These are phyloP conservation scores for Acanthamoeba castellanii DNA, from an alignment of 208 protist species.

Conservation along the genomic window DNA sequence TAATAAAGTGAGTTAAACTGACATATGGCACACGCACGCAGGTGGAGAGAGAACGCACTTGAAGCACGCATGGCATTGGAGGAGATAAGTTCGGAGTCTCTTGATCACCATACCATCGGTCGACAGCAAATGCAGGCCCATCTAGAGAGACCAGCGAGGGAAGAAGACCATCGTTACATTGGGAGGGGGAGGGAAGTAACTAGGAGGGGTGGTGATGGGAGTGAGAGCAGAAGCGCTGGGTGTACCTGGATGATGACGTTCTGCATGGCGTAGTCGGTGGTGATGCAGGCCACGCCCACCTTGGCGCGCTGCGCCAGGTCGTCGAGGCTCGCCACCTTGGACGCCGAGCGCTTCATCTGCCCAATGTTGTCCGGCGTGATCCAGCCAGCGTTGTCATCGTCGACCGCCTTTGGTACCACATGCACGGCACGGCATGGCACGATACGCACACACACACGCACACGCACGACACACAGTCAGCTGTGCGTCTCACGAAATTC, in stretches of 20 bases:
- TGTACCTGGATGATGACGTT: too few species aligned
- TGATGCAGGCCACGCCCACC: slow-evolving; percentile 74
- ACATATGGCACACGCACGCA: not conserved
- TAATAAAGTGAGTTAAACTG: not conserved
- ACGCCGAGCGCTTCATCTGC: not conserved
- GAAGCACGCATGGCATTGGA: slow-evolving; percentile 80
- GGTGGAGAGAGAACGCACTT: not conserved
- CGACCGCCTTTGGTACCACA: not conserved
- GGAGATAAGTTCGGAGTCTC: slow-evolving; percentile 68
- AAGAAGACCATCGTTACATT: too few species aligned
- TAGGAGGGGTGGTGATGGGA: too few species aligned
- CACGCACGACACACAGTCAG: too few species aligned
- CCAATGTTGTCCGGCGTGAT: slow-evolving; percentile 79
- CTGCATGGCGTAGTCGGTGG: slow-evolving; percentile 80
- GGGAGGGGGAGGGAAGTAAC: too few species aligned
- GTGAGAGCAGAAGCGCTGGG: too few species aligned
- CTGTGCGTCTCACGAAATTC: too few species aligned
- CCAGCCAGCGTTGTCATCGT: slow-evolving; percentile 72
- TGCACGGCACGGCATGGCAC: too few species aligned
- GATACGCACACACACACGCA: too few species aligned
- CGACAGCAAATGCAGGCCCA: slow-evolving; percentile 73
- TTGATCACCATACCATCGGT: slow-evolving; percentile 77
- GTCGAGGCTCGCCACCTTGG: not conserved
- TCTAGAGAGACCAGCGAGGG: too few species aligned
- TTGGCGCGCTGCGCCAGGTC: not conserved